Base-by-base conservation (phyloP, 2,329 filamentous ascomycete species). In the Trichophyton mentagrophytes region DNA sequence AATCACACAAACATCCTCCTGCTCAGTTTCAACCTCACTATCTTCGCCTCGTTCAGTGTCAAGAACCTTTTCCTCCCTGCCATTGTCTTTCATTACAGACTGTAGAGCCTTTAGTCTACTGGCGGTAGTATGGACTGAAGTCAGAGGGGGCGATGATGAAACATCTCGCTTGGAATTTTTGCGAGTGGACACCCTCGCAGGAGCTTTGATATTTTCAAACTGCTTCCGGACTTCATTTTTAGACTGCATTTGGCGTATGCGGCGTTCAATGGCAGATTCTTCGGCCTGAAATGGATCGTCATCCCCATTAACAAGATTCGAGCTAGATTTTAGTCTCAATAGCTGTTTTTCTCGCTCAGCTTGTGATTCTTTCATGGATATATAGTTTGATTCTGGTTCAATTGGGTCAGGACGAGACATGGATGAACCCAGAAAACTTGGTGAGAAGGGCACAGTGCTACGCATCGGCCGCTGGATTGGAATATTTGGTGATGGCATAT, bases 401-500 rank as follows among this genome's bases (percentile, higher is more conserved):
- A 72, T 74, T 6, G 70, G 72, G 3, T 73, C 71, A 22, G 70
- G 68, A 17, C 66, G 68, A 51, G 74, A 69, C 7, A 69, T 66
- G 2, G 70, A 67, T 1, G 72, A 70, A 2, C 70, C 65, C 5
- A 67, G 63, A 13, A 55, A 44, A 30, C 67, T 69, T 3, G 77
- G 73, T 1, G 77, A 77, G 3, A 74, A 76, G 0, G 73, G 62
- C 6, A 66, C 65, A 9, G 68, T 67, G 49, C 68, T 66, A 25
- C 73, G 65, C 7, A 72, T 70, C 33, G 69, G 71, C 38, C 68
- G 67, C 59, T 77, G 71, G 27, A 77, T 72, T 42, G 76, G 73
- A 20, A 79, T 67, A 64, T 77, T 75, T n/a, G 78, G 78, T 1
- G 78, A 79, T 2, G 78, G 78, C 57, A 77, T 74, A 63, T 79